A percentile compares a stretch with the other conserved stretches of the same genome.
phyloP scores from a whole-genome alignment of 176 grass and related monocot species.

The Metroxylon sagu region DNA sequence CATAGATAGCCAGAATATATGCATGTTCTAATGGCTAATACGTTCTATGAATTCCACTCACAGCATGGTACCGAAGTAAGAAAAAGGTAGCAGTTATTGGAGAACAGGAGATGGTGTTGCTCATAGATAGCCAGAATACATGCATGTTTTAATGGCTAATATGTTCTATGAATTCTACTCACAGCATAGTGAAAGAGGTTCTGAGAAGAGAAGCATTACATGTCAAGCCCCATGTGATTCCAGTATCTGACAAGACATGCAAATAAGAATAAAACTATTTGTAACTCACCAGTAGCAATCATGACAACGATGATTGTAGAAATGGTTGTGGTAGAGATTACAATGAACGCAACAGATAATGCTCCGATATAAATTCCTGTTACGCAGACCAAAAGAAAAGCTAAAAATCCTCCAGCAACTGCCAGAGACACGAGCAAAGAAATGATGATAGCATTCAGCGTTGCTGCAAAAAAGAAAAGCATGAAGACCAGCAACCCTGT shows the following conservation, averaged over 20 bases:
- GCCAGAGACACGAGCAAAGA: slow-evolving; percentile 54
- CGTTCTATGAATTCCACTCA: too few relatives aligned
- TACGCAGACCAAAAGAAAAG: slow-evolving; percentile 38
- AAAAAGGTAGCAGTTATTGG: too few relatives aligned
- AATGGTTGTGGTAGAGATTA: slow-evolving; percentile 36
- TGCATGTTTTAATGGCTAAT: too few relatives aligned
- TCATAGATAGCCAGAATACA: too few relatives aligned
- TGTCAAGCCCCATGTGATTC: too few relatives aligned
- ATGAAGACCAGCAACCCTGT: slow-evolving; percentile 42
- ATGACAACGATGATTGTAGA: slow-evolving; percentile 35
- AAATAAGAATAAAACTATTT: background rate
- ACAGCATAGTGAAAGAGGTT: too few relatives aligned
- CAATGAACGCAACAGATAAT: slow-evolving; percentile 36
- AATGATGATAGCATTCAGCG: slow-evolving; percentile 37
- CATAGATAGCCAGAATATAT: too few relatives aligned
- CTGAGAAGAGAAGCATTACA: too few relatives aligned
- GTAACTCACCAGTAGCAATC: slow-evolving; percentile 42
- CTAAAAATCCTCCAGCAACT: slow-evolving; percentile 48
- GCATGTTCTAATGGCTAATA: too few relatives aligned
- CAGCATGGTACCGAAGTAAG: too few relatives aligned
- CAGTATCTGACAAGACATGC: background rate
- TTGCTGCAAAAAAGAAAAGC: slow-evolving; percentile 29
- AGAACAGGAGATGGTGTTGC: too few relatives aligned
- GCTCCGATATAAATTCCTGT: slow-evolving; percentile 42
- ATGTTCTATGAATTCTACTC: too few relatives aligned